Evolutionary conservation across 495 filamentous ascomycete genomes (phyloP), one percentile per base, ranked within the genome.

Genomic region (Clavariopsis aquatica): DNA sequence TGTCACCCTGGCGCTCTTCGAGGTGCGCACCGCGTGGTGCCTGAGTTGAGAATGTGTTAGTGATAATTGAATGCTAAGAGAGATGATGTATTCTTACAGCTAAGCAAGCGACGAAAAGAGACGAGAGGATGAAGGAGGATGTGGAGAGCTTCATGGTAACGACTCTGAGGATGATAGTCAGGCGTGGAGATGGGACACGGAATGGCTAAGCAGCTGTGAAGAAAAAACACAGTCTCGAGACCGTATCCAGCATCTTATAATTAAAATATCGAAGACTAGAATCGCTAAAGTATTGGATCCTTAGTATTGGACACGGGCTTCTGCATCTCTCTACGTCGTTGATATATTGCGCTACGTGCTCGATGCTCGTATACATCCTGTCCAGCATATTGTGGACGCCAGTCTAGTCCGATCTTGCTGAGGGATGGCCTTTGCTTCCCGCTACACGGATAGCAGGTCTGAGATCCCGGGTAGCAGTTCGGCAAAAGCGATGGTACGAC

Each of bases 1-100:
- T 56, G 41, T 66, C 63, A n/a, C 41, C 2, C 43, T 66, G 63
- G 13, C 56, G 46, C 36, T 66, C 56, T 24, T 66, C 62, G 47
- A 49, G 49, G 24, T 49, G 49, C 26, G 36, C 31, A 27, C 34
- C 38, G n/a, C 19, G 49, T 20, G 62, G 62, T 26, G 54, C 62
- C 62, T 65, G 22, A 36, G 47, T 46, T 22, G 2, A 45, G 8
- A 13, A 29, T 20, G 3, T 19, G 36, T 43, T 0, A 45, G n/a
- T 43, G 22, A 15, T 19, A 12, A 17, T 34, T 5, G 57, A 31
- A 60, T 7, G 52, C 5, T 28, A 22, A 15, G 15, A n/a, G 20
- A 13, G 24, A 9, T 20, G 22, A 57, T 41, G 31, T 7, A 24
- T 23, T 31, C 55, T 15, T 58, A 58, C 55, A 3, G 55, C 55